Conservation (phyloP, 2,329 filamentous ascomycete genomes). For the Colletotrichum orbiculare region DNA sequence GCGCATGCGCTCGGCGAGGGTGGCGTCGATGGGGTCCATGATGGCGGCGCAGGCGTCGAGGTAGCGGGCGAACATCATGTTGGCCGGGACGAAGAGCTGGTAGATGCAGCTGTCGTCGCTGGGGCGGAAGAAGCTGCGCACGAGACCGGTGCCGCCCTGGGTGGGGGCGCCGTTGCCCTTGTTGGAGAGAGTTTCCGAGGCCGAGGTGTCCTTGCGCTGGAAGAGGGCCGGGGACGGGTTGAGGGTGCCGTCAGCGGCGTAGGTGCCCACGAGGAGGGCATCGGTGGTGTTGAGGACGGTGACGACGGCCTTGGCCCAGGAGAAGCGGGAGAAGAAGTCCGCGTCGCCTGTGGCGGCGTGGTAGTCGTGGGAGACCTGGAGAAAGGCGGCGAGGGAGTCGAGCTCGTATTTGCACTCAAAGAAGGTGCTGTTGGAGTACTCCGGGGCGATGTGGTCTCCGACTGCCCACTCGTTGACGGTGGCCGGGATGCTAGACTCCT, state of each 20-base stretch:
- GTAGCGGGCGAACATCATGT: slow-evolving; percentile 82
- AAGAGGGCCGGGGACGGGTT: slow-evolving; percentile 77
- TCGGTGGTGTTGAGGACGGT: slow-evolving; percentile 76
- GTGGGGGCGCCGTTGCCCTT: slow-evolving; percentile 84
- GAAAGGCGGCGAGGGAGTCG: slow-evolving; percentile 88
- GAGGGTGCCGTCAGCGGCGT: slow-evolving; percentile 68
- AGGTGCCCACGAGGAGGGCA: slow-evolving; percentile 79
- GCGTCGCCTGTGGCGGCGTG: slow-evolving; percentile 77
- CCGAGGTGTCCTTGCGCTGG: slow-evolving; percentile 75
- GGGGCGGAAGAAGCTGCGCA: slow-evolving; percentile 89
- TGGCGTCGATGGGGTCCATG: slow-evolving; percentile 56
- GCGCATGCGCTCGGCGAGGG: slow-evolving; percentile 68
- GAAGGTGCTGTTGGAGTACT: slow-evolving; percentile 75
- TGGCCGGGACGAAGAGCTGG: slow-evolving; percentile 89
- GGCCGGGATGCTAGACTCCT: slow-evolving; percentile 74
- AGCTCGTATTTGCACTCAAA: slow-evolving; percentile 97
- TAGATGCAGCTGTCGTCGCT: slow-evolving; percentile 89
- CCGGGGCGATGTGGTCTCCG: slow-evolving; percentile 59
- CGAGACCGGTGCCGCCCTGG: slow-evolving; percentile 80
- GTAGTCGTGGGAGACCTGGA: slow-evolving; percentile 85
- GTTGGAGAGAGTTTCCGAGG: slow-evolving; percentile 85
- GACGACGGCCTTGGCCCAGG: slow-evolving; percentile 79
- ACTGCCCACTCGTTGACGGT: slow-evolving; percentile 65
- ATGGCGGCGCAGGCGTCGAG: slow-evolving; percentile 62
- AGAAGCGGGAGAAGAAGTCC: slow-evolving; percentile 76